These are phyloP conservation scores for Chrysanthemum makinoi DNA, from an alignment of 129 eudicot genomes.

Conservation along the genomic window DNA sequence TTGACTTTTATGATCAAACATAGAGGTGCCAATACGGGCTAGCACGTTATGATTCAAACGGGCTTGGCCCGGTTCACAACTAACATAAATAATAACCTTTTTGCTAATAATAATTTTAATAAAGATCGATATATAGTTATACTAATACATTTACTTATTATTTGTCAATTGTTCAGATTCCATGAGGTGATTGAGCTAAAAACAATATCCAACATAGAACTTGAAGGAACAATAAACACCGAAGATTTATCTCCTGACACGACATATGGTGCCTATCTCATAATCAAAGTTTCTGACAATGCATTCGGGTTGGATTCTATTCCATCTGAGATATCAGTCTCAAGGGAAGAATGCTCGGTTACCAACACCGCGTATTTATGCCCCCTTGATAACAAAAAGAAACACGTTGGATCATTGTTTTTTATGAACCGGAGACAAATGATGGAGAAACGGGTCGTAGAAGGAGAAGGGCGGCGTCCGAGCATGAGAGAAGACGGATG, in stretches of 20 bases:
- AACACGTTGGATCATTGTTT: conserved; percentile 36
- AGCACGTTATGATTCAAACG: too few relatives aligned
- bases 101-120: too few relatives aligned
- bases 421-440: conserved; percentile 43
- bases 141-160: background rate
- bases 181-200: conserved; percentile 58
- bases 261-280: conserved; percentile 58
- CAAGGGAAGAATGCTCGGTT: conserved; percentile 21
- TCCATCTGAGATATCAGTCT: conserved; percentile 42
- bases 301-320: conserved; percentile 61
- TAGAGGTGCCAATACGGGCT: too few relatives aligned
- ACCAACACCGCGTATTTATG: conserved; percentile 41
- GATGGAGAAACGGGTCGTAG: conserved; percentile 41
- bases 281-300: conserved; percentile 35
- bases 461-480: conserved; percentile 34
- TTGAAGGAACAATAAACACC: conserved; percentile 45
- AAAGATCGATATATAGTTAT: too few relatives aligned
- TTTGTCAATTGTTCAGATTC: conserved; percentile 35
- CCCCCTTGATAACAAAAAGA: conserved; percentile 26
- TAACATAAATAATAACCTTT: too few relatives aligned
- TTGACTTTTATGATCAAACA: too few relatives aligned
- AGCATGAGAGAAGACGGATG: conserved; percentile 54
- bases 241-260: conserved; percentile 47
- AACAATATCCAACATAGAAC: conserved; percentile 37
- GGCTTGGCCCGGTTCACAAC: too few relatives aligned